Percentiles rank a stretch among this genome's conserved stretches.
These are phyloP conservation scores for Anastatica hierochuntica DNA, from an alignment of 345 rosid genomes.

Conservation along the genomic window DNA sequence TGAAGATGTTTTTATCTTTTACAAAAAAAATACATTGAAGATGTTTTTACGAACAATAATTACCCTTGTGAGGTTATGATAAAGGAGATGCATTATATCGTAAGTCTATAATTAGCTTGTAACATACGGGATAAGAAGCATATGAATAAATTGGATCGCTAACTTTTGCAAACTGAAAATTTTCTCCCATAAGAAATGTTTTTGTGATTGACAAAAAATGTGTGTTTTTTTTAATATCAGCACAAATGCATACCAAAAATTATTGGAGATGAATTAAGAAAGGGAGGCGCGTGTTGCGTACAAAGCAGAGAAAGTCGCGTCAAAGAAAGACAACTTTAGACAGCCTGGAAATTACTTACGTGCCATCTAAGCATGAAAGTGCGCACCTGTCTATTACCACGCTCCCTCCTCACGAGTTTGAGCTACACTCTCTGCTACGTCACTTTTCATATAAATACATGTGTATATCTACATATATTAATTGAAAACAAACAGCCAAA, in stretches of 20 bases:
- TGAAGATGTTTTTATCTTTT: background rate
- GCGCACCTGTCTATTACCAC: background rate
- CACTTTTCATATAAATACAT: no score
- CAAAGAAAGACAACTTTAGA: conserved; percentile 1
- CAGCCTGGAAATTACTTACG: conserved; percentile 17
- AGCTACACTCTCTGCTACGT: conserved; percentile 8
- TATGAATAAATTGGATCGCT: no score
- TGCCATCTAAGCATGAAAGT: conserved; percentile 21
- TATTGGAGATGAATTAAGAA: no score
- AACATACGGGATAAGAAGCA: no score
- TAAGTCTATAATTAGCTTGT: no score
- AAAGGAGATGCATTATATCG: background rate
- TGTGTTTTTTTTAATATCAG: no score
- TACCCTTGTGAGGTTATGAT: background rate
- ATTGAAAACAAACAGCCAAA: background rate
- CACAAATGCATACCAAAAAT: no score
- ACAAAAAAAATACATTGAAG: background rate
- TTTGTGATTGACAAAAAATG: no score
- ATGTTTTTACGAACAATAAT: no score
- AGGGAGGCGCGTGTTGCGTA: conserved; percentile 11
- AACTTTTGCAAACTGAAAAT: no score
- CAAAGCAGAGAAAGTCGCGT: conserved; percentile 10
- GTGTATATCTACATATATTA: no score
- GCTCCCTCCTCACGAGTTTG: background rate
- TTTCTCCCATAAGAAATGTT: no score